Evolutionary conservation across 139 green algal genomes (phyloP).

Genomic region (Tetratostichococcus sp.): DNA sequence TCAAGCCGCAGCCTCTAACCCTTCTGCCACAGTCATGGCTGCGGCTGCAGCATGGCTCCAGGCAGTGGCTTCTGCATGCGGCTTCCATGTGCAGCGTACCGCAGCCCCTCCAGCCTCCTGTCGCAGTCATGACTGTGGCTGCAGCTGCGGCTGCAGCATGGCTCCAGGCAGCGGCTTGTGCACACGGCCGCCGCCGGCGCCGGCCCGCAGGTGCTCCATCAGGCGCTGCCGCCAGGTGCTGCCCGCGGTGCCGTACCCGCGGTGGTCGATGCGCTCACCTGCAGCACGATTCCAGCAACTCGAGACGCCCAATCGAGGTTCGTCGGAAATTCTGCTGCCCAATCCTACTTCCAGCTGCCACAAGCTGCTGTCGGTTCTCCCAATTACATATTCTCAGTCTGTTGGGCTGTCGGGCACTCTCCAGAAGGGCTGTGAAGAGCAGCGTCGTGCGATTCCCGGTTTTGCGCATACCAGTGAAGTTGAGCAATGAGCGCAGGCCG

Average conservation of each 20-base stretch:
- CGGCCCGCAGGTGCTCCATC: not conserved
- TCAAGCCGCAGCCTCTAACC: too few species aligned
- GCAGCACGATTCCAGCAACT: not conserved
- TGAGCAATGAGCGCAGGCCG: conserved; percentile 18
- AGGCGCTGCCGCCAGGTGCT: not conserved
- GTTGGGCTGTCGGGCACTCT: too few species aligned
- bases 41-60: not conserved
- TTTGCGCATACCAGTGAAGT: conserved; percentile 20
- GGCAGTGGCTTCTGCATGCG: not conserved
- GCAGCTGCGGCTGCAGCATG: too few species aligned
- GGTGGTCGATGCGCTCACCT: not conserved
- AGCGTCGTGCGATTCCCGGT: too few species aligned
- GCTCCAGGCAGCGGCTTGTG: conserved; percentile 1
- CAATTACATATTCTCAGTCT: too few species aligned
- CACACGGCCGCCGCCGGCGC: not conserved
- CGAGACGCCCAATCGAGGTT: not conserved
- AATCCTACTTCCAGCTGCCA: not conserved
- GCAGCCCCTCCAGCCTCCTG: too few species aligned
- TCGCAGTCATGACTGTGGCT: too few species aligned
- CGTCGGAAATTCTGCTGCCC: not conserved
- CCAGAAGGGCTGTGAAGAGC: not conserved
- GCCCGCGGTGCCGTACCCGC: too few species aligned
- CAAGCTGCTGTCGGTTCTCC: too few species aligned
- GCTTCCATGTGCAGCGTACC: too few species aligned
- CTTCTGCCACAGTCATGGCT: too few species aligned